phyloP scores from a whole-genome alignment of 1,284 basidiomycete genomes.

The Boletus sp. region DNA sequence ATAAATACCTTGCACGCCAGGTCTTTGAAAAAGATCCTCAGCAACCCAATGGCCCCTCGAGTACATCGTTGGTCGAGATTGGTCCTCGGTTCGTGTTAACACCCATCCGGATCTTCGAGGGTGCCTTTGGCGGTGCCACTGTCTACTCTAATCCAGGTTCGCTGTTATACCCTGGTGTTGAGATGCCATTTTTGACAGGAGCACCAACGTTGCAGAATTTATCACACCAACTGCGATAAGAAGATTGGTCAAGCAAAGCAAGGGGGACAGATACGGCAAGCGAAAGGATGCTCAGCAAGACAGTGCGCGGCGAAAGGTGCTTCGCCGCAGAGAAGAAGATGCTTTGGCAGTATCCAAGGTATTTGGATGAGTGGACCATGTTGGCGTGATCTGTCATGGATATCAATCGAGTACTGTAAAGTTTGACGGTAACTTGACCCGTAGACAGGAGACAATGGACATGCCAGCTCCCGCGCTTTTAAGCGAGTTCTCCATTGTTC shows the following conservation, averaged over 20 bases:
- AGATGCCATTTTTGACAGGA: conserved; percentile 7
- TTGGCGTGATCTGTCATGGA: background rate
- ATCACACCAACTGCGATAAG: conserved; percentile 84
- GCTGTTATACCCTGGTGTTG: conserved; percentile 22
- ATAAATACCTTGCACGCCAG: conserved; percentile 36
- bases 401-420: conserved; percentile 1
- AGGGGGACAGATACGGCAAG: conserved; percentile 76
- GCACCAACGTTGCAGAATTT: conserved; percentile 64
- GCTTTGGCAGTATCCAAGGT: conserved; percentile 84
- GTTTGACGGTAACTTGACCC: background rate
- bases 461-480: conserved; percentile 2
- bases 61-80: conserved; percentile 86
- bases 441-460: conserved; percentile 23
- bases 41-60: conserved; percentile 70
- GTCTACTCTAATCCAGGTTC: conserved; percentile 93
- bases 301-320: conserved; percentile 60
- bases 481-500: conserved; percentile 33
- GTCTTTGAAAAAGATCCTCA: conserved; percentile 77
- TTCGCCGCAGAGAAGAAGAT: conserved; percentile 69
- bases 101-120: conserved; percentile 98
- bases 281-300: conserved; percentile 80
- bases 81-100: conserved; percentile 97
- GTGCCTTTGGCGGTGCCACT: conserved; percentile 91
- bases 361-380: conserved; percentile 58
- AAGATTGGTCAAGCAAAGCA: conserved; percentile 64